Base-by-base conservation (phyloP, 306 rosid genomes). In the Cucurbita ficifolia region DNA sequence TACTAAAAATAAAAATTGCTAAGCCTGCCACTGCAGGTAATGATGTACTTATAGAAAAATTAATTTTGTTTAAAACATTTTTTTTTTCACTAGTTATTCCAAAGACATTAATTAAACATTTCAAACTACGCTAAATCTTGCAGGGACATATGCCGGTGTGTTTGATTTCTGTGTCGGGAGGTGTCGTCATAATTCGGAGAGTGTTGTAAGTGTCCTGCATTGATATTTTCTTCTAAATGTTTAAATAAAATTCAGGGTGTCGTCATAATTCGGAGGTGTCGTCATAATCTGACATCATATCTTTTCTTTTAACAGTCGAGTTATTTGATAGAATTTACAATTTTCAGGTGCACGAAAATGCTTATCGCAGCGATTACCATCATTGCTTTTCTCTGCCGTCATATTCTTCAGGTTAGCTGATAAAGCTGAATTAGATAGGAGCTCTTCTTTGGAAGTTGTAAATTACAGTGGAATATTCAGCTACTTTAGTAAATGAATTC, bases 141-240 rank as follows among this genome's bases (percentile, higher is more conserved):
- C 88, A 93, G 97, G 94, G 79, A 86, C 82, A 80, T 93, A 88
- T 75, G 75, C 84, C n/a, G 81, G 81, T 81, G 87, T 89, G 52
- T 90, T 90, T 78, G 90, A 93, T 71, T 93, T 85, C 79, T 93
- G 98, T 65, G 80, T 90, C 79, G 96, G 92, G 75, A 86, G 98
- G 79, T 93, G 98, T 73, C 97, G 97, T 69, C 98, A 93, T 83
- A 93, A 91, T 77, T 88, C 98, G 61, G 98, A 88, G 81, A 93
- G 98, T 85, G 98, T 93, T 83, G 98, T 93, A 83, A 84, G 94
- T 76, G 65, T 80, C 80, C 60, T 57, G 50, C 35, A 39, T 64
- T 73, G 7, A 10, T 50, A 69, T 48, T 81, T 71, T 48, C 29
- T 60, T 76, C 69, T 10, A 4, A 65, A 24, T n/a, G 24, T 67